These are phyloP conservation scores for Beta macrorhiza DNA, from an alignment of 179 eudicot genomes.

Conservation along the genomic window DNA sequence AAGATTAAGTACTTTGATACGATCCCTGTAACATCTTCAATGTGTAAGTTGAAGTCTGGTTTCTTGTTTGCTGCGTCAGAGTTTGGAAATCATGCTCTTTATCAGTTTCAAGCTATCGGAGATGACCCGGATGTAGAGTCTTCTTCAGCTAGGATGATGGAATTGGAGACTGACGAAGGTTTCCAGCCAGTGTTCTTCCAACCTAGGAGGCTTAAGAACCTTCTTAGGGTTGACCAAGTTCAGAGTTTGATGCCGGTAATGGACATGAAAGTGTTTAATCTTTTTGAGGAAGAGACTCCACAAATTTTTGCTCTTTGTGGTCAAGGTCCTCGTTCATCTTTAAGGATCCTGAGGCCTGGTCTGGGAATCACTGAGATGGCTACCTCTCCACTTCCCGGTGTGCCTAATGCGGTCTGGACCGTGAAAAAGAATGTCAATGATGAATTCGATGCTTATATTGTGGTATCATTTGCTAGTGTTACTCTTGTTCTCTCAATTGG, in stretches of 20 bases:
- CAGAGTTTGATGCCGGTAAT: conserved; percentile 97
- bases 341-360: conserved; percentile 86
- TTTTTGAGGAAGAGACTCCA: conserved; percentile 97
- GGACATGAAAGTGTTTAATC: conserved; percentile 90
- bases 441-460: conserved; percentile 97
- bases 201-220: conserved; percentile 84
- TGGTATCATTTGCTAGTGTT: conserved; percentile 95
- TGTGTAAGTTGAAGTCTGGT: conserved; percentile 86
- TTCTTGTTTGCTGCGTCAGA: conserved; percentile 96
- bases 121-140: conserved; percentile 96
- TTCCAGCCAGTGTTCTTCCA: conserved; percentile 88
- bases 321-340: conserved; percentile 89
- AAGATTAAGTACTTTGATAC: conserved; percentile 93
- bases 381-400: conserved; percentile 89
- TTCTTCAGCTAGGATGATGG: conserved; percentile 72
- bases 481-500: conserved; percentile 99
- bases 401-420: conserved; percentile 98
- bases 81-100: conserved; percentile 92
- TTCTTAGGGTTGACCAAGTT: conserved; percentile 83
- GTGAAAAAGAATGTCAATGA: conserved; percentile 92
- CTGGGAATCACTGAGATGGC: conserved; percentile 98
- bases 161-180: conserved; percentile 92
- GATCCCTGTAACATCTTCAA: conserved; percentile 74
- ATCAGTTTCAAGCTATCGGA: conserved; percentile 95
- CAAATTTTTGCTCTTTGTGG: conserved; percentile 95